Percentiles rank a stretch among this genome's conserved stretches.
Evolutionary conservation across 352 stramenopile genomes (phyloP).

Genomic region (Globisporangium canariense): DNA sequence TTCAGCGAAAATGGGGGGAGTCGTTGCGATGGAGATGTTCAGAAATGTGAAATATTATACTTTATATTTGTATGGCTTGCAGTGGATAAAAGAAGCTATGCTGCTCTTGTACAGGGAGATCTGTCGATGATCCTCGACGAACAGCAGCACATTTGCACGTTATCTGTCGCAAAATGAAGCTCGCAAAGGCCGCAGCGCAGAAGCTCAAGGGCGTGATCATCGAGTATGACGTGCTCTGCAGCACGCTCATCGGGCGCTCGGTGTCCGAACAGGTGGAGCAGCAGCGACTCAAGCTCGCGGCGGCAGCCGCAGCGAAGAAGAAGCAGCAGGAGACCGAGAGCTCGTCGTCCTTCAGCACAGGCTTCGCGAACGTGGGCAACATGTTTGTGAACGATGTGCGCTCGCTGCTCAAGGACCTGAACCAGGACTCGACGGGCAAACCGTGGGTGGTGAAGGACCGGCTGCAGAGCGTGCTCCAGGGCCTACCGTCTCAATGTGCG

Average conservation of each 20-base stretch:
- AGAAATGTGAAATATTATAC: neutral
- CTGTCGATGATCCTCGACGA: neutral
- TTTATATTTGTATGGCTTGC: neutral
- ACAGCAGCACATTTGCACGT: neutral
- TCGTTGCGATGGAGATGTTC: neutral
- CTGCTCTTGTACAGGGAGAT: no score
- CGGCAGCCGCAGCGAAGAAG: constrained; percentile 8
- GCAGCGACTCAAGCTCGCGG: constrained; percentile 23
- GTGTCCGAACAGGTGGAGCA: constrained; percentile 30
- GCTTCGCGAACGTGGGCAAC: constrained; percentile 27
- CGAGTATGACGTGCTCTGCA: constrained; percentile 78
- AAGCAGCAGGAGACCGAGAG: constrained; percentile 23
- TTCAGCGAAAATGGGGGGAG: neutral
- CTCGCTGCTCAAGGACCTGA: constrained; percentile 54
- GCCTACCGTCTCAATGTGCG: constrained; percentile 53
- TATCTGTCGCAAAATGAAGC: constrained; percentile 33
- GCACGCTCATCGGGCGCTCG: constrained; percentile 56
- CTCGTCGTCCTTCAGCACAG: constrained; percentile 18
- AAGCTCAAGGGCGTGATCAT: constrained; percentile 74
- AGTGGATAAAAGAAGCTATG: no score
- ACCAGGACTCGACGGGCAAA: constrained; percentile 59
- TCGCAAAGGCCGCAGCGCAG: constrained; percentile 61
- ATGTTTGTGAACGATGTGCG: constrained; percentile 71
- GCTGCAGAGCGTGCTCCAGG: constrained; percentile 57
- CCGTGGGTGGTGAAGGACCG: constrained; percentile 63